A percentile compares a stretch with the other conserved stretches of the same genome.
Evolutionary conservation across 2,329 filamentous ascomycete species (phyloP).

Genomic region (Aureobasidium lini): DNA sequence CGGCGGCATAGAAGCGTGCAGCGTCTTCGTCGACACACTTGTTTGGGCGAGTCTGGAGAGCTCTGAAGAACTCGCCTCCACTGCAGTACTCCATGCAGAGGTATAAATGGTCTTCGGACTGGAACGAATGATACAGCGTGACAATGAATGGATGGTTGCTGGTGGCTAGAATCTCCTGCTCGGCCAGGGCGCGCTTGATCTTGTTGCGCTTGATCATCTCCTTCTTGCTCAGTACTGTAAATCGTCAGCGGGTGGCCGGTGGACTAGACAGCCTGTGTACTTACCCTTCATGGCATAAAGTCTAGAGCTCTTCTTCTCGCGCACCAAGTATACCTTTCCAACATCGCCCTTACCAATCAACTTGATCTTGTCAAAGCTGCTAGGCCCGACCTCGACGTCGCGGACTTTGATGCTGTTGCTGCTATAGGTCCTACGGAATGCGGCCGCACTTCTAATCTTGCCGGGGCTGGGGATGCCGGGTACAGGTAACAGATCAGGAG

Average conservation of each 20-base stretch:
- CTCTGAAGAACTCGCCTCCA: conserved; percentile 95
- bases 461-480: conserved; percentile 50
- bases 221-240: conserved; percentile 89
- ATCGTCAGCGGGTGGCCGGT: not conserved
- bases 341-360: conserved; percentile 98
- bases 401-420: conserved; percentile 98
- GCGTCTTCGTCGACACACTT: conserved; percentile 98
- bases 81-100: conserved; percentile 99
- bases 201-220: conserved; percentile 99
- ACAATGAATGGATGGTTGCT: conserved; percentile 99
- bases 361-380: conserved; percentile 99
- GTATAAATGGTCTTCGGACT: conserved; percentile 96
- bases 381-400: conserved; percentile 89
- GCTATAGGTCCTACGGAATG: conserved; percentile 92
- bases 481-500: conserved; percentile 27
- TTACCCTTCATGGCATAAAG: conserved; percentile 98
- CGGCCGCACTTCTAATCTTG: conserved; percentile 56
- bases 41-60: conserved; percentile 88
- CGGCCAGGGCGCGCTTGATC: conserved; percentile 94
- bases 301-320: conserved; percentile 93
- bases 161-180: conserved; percentile 95
- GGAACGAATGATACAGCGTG: conserved; percentile 96
- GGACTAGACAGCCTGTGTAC: conserved; percentile 20
- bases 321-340: conserved; percentile 93
- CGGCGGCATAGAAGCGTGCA: conserved; percentile 91